Percentiles rank a stretch among this genome's conserved stretches.
These are phyloP conservation scores for Marchantia paleacea DNA, from an alignment of 225 moss, liverwort and hornwort genomes.

Conservation along the genomic window DNA sequence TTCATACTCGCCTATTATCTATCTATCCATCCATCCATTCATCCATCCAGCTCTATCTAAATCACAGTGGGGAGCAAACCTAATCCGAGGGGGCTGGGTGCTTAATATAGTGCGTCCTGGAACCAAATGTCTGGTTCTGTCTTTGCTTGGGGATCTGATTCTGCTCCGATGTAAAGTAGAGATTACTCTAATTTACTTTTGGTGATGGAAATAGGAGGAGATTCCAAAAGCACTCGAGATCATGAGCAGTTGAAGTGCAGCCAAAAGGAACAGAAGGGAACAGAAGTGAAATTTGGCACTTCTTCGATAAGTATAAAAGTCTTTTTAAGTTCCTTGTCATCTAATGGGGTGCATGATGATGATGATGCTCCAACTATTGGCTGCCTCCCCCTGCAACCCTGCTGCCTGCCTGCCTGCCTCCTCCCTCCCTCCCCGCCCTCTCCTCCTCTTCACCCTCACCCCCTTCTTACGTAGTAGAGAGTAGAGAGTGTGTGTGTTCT, in stretches of 20 bases:
- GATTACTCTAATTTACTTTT: neutral
- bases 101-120: conserved; percentile 1
- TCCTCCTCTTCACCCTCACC: too few relatives aligned
- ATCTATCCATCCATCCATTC: neutral
- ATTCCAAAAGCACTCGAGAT: conserved; percentile 3
- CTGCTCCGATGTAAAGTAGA: neutral
- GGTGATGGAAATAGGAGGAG: neutral
- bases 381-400: neutral
- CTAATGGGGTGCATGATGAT: conserved; percentile 8
- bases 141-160: conserved; percentile 10
- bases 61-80: neutral
- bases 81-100: neutral
- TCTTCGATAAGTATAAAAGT: conserved; percentile 8
- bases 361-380: neutral
- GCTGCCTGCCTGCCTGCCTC: neutral
- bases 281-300: neutral
- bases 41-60: neutral
- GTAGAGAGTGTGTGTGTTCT: neutral
- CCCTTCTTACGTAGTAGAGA: too few relatives aligned
- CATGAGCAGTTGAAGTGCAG: conserved; percentile 7
- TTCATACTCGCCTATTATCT: neutral
- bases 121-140: conserved; percentile 6
- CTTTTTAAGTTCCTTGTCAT: conserved; percentile 7
- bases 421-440: neutral
- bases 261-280: conserved; percentile 8